phyloP scores from a whole-genome alignment of 441 rosid genomes.

The Dalechampia spathulata region DNA sequence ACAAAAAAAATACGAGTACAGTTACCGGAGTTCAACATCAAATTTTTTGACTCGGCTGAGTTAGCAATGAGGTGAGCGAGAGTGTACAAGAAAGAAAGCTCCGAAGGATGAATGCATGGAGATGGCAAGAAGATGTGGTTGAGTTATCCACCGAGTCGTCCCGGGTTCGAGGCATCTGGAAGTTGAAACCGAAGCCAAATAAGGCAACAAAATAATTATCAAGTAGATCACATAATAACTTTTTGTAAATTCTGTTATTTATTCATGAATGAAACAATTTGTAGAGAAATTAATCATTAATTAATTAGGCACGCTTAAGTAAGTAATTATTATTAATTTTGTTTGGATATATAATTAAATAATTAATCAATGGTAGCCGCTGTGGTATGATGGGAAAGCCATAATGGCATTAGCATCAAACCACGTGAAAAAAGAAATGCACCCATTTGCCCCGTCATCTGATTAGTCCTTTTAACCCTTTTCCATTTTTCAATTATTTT shows the following conservation, averaged over 20 bases:
- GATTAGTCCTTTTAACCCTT: neutral
- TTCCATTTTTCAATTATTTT: neutral
- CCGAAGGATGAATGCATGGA: constrained; percentile 34
- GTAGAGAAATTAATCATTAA: too few relatives aligned
- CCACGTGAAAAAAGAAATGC: constrained; percentile 26
- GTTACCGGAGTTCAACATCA: constrained; percentile 8
- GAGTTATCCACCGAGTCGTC: constrained; percentile 65
- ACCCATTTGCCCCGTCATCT: neutral
- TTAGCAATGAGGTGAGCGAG: constrained; percentile 6
- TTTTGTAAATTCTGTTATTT: constrained; percentile 21
- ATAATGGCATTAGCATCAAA: constrained; percentile 16
- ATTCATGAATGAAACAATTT: constrained; percentile 15
- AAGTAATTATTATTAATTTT: too few relatives aligned
- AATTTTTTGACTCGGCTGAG: too few relatives aligned
- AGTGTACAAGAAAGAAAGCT: neutral
- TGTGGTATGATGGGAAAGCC: constrained; percentile 11
- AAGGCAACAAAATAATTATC: neutral
- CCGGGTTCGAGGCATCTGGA: constrained; percentile 34
- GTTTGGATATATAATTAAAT: too few relatives aligned
- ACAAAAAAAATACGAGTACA: neutral
- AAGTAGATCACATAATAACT: constrained; percentile 4
- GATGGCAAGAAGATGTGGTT: constrained; percentile 48
- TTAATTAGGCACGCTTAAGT: too few relatives aligned
- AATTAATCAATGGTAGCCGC: neutral
- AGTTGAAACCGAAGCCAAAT: neutral